Evolutionary conservation across 2,329 filamentous ascomycete species (phyloP).

Genomic region (Sporothrix inflata): DNA sequence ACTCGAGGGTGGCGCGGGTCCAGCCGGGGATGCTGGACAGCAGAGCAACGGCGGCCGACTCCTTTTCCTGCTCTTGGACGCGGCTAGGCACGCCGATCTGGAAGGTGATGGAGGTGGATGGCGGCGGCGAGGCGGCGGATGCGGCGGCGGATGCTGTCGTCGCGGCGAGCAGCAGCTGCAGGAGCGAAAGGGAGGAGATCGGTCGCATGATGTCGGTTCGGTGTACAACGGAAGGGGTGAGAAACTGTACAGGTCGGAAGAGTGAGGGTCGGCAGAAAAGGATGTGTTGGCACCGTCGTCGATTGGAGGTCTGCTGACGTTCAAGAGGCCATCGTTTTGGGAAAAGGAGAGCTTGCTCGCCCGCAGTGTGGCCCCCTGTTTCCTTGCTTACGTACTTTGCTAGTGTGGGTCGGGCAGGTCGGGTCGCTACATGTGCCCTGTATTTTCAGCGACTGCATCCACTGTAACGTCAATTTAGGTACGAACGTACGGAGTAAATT

Average conservation of each 20-base stretch:
- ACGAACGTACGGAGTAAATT: too few relatives aligned
- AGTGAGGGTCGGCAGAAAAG: not conserved
- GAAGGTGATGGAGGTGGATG: constrained; percentile 28
- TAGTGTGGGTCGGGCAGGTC: not conserved
- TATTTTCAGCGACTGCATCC: not conserved
- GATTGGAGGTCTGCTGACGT: not conserved
- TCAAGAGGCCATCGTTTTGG: not conserved
- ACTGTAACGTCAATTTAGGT: not conserved
- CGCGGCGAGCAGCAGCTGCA: constrained; percentile 27
- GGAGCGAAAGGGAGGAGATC: not conserved
- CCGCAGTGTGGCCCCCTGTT: not conserved
- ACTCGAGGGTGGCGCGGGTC: constrained; percentile 69
- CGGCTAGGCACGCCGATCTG: constrained; percentile 30
- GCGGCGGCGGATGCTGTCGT: constrained; percentile 11
- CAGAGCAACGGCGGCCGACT: constrained; percentile 14
- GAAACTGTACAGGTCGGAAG: not conserved
- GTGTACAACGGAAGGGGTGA: not conserved
- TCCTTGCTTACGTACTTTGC: constrained; percentile 7
- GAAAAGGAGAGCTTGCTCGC: constrained; percentile 8
- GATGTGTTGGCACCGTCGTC: not conserved
- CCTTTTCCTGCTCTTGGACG: constrained; percentile 16
- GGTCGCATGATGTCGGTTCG: constrained; percentile 20
- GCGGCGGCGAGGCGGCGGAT: not conserved
- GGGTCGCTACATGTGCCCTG: not conserved
- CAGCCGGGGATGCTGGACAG: constrained; percentile 55